Evolutionary conservation across 148 eudicot species (phyloP), one percentile per base, ranked within the genome.

Genomic region (Fagopyrum esculentum): DNA sequence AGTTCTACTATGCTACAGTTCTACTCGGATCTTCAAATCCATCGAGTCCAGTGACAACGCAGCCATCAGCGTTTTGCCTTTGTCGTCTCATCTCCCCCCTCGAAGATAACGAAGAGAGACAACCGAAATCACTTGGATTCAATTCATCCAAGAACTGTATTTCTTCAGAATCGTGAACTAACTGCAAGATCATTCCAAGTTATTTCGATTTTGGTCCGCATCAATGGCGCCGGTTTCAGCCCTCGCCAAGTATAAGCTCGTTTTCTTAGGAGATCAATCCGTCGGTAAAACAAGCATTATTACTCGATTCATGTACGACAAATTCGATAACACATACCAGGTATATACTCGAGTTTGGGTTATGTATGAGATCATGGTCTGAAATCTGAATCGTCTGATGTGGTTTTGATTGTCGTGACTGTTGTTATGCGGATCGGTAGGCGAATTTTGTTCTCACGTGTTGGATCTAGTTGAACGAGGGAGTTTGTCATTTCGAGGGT

Each of bases 231-330:
- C 85, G 57, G 87, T 85, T 13, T 85, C 87, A 61, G 85, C 87
- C 13, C 78, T 85, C 15, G 87, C 87, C 3, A 85, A 85, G 57
- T 85, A 85, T 75, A 85, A 85, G 48, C 81, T 85, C 12, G 87
- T 85, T 11, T 85, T 85, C 71, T 78, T 85, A 73, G 87, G 87
- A 0, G 87, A 85, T 72, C 87, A 85, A 82, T 85, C 87, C 19
- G 87, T 85, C 45, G 87, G 87, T 0, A 85, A 85, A 80, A 85
- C 87, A 4, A 85, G 87, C 56, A 85, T 85, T 49, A 85, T 85
- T 63, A 85, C 87, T 78, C 87, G 87, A n/a, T 85, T 85, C 73
- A 85, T 85, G 87, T 85, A 85, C 51, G 87, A 85, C 49, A 85
- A 85, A 74, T 85, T 85, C 74, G 87, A 85, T 40, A 85, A 82